Percentiles rank a stretch among this genome's conserved stretches.
phyloP scores from a whole-genome alignment of 2,329 filamentous ascomycete genomes.

The Karstenula rhodostoma region DNA sequence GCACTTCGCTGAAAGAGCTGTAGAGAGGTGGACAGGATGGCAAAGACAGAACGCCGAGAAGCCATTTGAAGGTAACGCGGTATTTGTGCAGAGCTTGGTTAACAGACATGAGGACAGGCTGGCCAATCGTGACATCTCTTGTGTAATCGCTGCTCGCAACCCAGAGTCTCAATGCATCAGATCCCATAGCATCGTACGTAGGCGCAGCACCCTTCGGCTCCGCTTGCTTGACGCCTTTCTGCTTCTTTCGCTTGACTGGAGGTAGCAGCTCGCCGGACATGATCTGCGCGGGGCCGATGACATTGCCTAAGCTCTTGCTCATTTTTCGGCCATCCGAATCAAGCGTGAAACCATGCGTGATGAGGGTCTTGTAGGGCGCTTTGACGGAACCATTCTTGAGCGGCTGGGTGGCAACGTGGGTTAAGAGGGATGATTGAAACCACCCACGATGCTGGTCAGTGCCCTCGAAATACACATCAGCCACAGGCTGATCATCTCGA shows the following conservation, averaged over 20 bases:
- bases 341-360: constrained; percentile 94
- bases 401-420: constrained; percentile 73
- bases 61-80: constrained; percentile 87
- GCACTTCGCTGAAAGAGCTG: constrained; percentile 31
- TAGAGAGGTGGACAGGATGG: constrained; percentile 48
- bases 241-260: constrained; percentile 70
- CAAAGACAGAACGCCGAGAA: constrained; percentile 71
- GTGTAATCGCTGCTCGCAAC: constrained; percentile 92
- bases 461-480: constrained; percentile 92
- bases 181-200: constrained; percentile 75
- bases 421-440: constrained; percentile 97
- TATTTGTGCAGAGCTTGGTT: constrained; percentile 85
- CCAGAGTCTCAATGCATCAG: constrained; percentile 90
- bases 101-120: constrained; percentile 77
- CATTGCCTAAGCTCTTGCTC: constrained; percentile 96
- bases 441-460: constrained; percentile 96
- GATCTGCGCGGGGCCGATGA: constrained; percentile 80
- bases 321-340: constrained; percentile 94
- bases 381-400: constrained; percentile 36
- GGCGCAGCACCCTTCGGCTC: constrained; percentile 47
- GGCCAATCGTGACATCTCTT: constrained; percentile 82
- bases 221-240: constrained; percentile 53
- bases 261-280: constrained; percentile 84
- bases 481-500: constrained; percentile 55
- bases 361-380: constrained; percentile 85